Percentiles rank a stretch among this genome's conserved stretches.
Evolutionary conservation across 176 grass and related monocot species (phyloP).

Genomic region (Paspalum notatum): DNA sequence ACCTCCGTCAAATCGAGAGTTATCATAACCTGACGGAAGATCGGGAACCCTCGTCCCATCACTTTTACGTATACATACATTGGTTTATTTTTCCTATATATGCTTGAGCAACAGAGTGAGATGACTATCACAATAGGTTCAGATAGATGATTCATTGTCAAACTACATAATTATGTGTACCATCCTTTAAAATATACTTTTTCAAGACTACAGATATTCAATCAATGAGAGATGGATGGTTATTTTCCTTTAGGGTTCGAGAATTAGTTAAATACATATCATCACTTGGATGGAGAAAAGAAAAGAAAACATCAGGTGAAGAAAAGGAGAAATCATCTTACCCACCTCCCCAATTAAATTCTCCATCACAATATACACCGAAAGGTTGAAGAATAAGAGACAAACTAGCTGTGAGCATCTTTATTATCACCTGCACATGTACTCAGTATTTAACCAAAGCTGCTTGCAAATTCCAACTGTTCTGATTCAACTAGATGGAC

Average conservation of each 20-base stretch:
- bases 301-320: too few relatives aligned
- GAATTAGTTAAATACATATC: not conserved
- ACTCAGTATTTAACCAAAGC: not conserved
- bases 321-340: constrained; percentile 47
- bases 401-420: constrained; percentile 69
- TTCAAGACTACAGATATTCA: not conserved
- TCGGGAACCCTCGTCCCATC: too few relatives aligned
- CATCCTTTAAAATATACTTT: not conserved
- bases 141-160: too few relatives aligned
- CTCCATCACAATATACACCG: constrained; percentile 71
- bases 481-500: constrained; percentile 18
- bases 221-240: not conserved
- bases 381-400: constrained; percentile 83
- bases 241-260: not conserved
- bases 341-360: constrained; percentile 76
- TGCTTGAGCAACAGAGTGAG: too few relatives aligned
- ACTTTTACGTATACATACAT: too few relatives aligned
- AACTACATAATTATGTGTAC: too few relatives aligned
- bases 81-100: too few relatives aligned
- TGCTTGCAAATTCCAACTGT: constrained; percentile 1
- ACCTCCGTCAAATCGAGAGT: too few relatives aligned
- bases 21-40: too few relatives aligned
- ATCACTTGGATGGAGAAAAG: not conserved
- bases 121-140: too few relatives aligned
- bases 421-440: constrained; percentile 72